Percentiles rank a stretch among this genome's conserved stretches.
phyloP scores from a whole-genome alignment of 2,329 filamentous ascomycete species.

The Phyllosticta paracitricarpa region DNA sequence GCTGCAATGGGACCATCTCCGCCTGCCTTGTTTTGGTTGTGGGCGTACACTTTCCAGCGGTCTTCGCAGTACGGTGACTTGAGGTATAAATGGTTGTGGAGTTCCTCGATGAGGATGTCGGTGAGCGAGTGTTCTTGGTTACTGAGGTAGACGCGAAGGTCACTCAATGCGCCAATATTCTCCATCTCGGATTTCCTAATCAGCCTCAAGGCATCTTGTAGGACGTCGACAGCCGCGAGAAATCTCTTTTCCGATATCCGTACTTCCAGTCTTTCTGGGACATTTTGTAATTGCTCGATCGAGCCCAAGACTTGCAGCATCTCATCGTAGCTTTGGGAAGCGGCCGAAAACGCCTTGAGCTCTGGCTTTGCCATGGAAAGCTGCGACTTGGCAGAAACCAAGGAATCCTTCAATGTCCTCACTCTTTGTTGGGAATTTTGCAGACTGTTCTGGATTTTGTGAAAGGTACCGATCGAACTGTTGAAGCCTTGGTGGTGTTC shows the following conservation, averaged over 20 bases:
- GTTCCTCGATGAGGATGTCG: constrained; percentile 92
- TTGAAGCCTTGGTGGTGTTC: constrained; percentile 99
- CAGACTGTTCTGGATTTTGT: constrained; percentile 94
- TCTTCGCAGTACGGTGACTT: constrained; percentile 97
- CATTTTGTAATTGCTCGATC: constrained; percentile 70
- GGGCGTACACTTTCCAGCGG: constrained; percentile 77
- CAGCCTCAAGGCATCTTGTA: constrained; percentile 77
- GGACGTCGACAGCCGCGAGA: constrained; percentile 78
- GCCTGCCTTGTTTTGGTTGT: constrained; percentile 46
- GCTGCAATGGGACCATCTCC: constrained; percentile 22
- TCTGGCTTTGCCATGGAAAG: constrained; percentile 82
- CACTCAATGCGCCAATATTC: constrained; percentile 77
- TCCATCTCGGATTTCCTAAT: constrained; percentile 83
- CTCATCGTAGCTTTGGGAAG: constrained; percentile 83
- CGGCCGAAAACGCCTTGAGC: constrained; percentile 76
- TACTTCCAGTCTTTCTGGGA: constrained; percentile 88
- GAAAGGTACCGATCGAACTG: constrained; percentile 95
- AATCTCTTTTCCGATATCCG: constrained; percentile 96
- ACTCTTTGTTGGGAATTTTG: constrained; percentile 80
- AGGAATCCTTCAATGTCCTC: constrained; percentile 69
- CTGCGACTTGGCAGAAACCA: constrained; percentile 68
- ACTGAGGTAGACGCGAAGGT: constrained; percentile 75
- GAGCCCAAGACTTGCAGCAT: constrained; percentile 67
- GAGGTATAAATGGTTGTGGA: constrained; percentile 93
- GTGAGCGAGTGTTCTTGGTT: constrained; percentile 90